phyloP scores from a whole-genome alignment of 2,329 filamentous ascomycete species.

The Fusarium longipes region DNA sequence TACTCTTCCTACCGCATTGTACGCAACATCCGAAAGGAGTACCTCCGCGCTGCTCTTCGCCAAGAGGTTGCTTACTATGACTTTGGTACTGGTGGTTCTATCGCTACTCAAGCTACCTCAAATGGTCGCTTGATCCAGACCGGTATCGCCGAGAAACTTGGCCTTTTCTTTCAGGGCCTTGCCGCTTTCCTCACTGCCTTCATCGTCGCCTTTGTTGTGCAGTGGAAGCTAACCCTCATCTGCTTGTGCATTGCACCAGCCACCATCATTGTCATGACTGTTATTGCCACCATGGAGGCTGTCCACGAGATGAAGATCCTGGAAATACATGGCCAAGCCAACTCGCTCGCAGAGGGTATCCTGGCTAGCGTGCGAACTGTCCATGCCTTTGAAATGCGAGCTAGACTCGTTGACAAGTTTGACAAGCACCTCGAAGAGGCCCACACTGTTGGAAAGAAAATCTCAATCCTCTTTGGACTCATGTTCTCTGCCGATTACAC shows the following conservation, averaged over 20 bases:
- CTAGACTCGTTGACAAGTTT: conserved; percentile 54
- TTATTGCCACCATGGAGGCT: conserved; percentile 49
- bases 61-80: conserved; percentile 65
- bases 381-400: conserved; percentile 57
- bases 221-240: conserved; percentile 60
- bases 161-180: conserved; percentile 53
- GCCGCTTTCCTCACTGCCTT: conserved; percentile 55
- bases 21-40: conserved; percentile 60
- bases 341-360: conserved; percentile 52
- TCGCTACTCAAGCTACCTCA: conserved; percentile 53
- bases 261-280: conserved; percentile 49
- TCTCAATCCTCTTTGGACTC: conserved; percentile 53
- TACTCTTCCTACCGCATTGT: conserved; percentile 64
- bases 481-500: conserved; percentile 55
- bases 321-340: conserved; percentile 50
- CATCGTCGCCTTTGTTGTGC: conserved; percentile 53
- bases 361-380: conserved; percentile 55
- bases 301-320: conserved; percentile 50
- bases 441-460: conserved; percentile 52
- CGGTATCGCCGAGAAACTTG: conserved; percentile 56
- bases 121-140: conserved; percentile 57
- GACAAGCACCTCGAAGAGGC: conserved; percentile 53
- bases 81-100: conserved; percentile 54
- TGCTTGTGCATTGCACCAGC: conserved; percentile 50
- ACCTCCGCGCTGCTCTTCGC: conserved; percentile 61